These are phyloP conservation scores for Voacanga thouarsii DNA, from an alignment of 257 asterid genomes.

Conservation along the genomic window DNA sequence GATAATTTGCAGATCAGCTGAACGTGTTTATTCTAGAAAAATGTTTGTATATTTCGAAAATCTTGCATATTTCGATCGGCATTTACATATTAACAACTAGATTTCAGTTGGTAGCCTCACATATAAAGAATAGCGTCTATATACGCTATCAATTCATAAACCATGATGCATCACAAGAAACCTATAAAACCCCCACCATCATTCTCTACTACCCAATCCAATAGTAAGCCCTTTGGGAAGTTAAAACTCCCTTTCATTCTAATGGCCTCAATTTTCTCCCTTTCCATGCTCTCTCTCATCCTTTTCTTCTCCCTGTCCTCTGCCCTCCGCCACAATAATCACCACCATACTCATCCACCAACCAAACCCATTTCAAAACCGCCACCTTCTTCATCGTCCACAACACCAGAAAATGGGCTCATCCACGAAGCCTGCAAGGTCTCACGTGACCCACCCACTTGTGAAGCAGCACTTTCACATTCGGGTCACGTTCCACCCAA, in stretches of 20 bases:
- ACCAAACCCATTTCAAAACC: slow-evolving; percentile 18
- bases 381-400: slow-evolving; percentile 1
- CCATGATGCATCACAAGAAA: slow-evolving; percentile 4
- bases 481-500: slow-evolving; percentile 30
- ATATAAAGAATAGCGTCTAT: no score
- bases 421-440: slow-evolving; percentile 50
- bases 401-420: not conserved
- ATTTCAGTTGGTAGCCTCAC: no score
- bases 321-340: slow-evolving; percentile 29
- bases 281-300: slow-evolving; percentile 29
- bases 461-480: slow-evolving; percentile 34
- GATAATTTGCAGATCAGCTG: no score
- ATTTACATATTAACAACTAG: no score
- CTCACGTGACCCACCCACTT: slow-evolving; percentile 45
- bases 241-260: slow-evolving; percentile 14
- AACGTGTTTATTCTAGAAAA: no score
- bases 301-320: slow-evolving; percentile 27
- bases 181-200: slow-evolving; percentile 11
- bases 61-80: no score
- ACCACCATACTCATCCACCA: slow-evolving; percentile 6
- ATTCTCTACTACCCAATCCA: slow-evolving; percentile 1
- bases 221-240: not conserved
- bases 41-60: no score
- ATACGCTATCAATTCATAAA: not conserved
- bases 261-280: slow-evolving; percentile 34